Evolutionary conservation across 257 asterid genomes (phyloP).

Genomic region (Capsicum pubescens): DNA sequence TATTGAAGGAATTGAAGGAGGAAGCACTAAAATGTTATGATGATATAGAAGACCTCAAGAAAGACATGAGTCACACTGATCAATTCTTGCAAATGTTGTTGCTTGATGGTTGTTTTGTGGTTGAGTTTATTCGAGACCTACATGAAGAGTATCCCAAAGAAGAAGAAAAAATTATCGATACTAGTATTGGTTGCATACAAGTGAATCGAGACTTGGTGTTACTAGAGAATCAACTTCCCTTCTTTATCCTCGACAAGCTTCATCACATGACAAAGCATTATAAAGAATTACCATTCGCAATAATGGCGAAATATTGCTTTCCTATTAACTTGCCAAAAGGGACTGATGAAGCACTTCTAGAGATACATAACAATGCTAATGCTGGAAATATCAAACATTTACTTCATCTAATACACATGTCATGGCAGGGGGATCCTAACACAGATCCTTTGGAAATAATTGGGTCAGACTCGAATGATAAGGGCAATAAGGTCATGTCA

Average conservation of each 20-base stretch:
- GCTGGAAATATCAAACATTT: not conserved
- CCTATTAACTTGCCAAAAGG: not conserved
- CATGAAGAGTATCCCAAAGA: not conserved
- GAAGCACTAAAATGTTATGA: too few relatives aligned
- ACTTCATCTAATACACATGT: slow-evolving; percentile 25
- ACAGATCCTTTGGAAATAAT: not conserved
- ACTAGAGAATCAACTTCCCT: slow-evolving; percentile 14
- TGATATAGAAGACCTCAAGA: too few relatives aligned
- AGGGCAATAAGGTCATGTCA: too few relatives aligned
- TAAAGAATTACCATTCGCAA: not conserved
- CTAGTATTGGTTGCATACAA: not conserved
- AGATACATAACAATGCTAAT: not conserved
- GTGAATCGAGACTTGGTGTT: slow-evolving; percentile 30
- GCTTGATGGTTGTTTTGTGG: slow-evolving; percentile 35
- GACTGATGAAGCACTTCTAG: not conserved
- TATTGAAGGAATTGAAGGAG: too few relatives aligned
- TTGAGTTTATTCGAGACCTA: slow-evolving; percentile 23
- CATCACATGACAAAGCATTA: not conserved
- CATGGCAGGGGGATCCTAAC: not conserved
- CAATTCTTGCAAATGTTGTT: slow-evolving; percentile 27
- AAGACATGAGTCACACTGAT: not conserved
- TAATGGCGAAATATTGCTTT: too few relatives aligned
- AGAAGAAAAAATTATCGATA: not conserved
- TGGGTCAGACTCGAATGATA: not conserved
- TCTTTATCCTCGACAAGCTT: not conserved